Conservation (phyloP, 148 eudicot genomes). For the Fagopyrum tataricum region DNA sequence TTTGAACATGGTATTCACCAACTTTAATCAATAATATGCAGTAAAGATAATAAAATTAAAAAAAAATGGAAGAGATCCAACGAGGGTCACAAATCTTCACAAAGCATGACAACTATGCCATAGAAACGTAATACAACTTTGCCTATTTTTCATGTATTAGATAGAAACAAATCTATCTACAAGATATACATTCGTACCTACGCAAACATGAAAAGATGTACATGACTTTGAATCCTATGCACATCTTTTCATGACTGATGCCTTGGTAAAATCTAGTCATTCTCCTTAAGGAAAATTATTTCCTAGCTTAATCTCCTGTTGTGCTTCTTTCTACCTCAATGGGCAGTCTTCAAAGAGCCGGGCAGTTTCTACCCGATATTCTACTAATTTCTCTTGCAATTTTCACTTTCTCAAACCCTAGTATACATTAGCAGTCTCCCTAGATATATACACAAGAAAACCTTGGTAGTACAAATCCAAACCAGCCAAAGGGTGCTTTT, state of each 20-base stretch:
- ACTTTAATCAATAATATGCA: neutral
- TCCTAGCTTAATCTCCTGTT: too few relatives aligned
- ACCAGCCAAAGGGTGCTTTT: neutral
- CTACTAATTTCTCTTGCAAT: too few relatives aligned
- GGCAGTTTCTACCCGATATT: too few relatives aligned
- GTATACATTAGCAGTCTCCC: too few relatives aligned
- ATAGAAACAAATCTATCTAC: neutral
- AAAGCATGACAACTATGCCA: neutral
- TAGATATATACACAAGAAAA: too few relatives aligned
- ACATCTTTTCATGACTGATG: too few relatives aligned
- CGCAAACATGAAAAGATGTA: neutral
- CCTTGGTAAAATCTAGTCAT: too few relatives aligned
- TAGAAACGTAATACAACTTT: neutral
- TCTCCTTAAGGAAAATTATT: too few relatives aligned
- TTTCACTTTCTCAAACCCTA: too few relatives aligned
- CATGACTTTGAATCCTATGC: too few relatives aligned
- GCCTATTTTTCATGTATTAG: neutral
- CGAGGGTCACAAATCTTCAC: neutral
- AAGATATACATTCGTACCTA: neutral
- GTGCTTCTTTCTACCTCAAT: too few relatives aligned
- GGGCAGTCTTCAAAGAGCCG: too few relatives aligned
- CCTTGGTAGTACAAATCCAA: neutral
- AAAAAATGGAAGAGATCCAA: neutral
- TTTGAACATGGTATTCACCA: neutral
- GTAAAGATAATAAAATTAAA: neutral